Evolutionary conservation across 2,329 filamentous ascomycete genomes (phyloP).

Genomic region (Pseudogymnoascus sp.): DNA sequence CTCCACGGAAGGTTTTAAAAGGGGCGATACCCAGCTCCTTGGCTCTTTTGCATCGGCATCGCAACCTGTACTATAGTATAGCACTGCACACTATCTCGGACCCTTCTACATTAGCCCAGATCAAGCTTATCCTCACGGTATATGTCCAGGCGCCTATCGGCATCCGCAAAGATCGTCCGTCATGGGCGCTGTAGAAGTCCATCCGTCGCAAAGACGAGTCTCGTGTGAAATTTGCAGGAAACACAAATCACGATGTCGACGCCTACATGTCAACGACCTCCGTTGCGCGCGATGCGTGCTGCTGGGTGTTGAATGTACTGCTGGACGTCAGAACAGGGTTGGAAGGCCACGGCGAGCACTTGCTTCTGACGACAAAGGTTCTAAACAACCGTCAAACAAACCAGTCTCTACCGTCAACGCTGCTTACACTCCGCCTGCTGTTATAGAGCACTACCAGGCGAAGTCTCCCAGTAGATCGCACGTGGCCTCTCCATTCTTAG

Average conservation of each 20-base stretch:
- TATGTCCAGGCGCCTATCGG: not conserved
- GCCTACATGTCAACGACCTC: not conserved
- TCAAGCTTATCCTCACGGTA: not conserved
- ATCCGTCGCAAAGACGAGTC: not conserved
- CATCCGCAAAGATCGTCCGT: not conserved
- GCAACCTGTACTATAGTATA: not conserved
- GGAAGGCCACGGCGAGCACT: not conserved
- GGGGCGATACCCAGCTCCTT: not conserved
- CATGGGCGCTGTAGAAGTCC: not conserved
- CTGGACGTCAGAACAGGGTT: not conserved
- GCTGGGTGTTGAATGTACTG: not conserved
- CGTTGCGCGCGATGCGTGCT: not conserved
- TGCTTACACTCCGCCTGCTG: not conserved
- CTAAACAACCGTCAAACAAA: not conserved
- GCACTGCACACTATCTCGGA: not conserved
- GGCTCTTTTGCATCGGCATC: not conserved
- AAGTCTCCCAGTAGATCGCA: not conserved
- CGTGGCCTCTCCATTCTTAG: not conserved
- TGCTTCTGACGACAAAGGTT: not conserved
- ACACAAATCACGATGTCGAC: conserved; percentile 1
- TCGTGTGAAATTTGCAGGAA: not conserved
- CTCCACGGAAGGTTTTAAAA: not conserved
- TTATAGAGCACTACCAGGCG: not conserved
- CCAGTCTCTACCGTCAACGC: not conserved
- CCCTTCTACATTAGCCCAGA: not conserved